Evolutionary conservation across 2,329 filamentous ascomycete genomes (phyloP), one percentile per base, ranked within the genome.

Genomic region (Fusarium sp.): DNA sequence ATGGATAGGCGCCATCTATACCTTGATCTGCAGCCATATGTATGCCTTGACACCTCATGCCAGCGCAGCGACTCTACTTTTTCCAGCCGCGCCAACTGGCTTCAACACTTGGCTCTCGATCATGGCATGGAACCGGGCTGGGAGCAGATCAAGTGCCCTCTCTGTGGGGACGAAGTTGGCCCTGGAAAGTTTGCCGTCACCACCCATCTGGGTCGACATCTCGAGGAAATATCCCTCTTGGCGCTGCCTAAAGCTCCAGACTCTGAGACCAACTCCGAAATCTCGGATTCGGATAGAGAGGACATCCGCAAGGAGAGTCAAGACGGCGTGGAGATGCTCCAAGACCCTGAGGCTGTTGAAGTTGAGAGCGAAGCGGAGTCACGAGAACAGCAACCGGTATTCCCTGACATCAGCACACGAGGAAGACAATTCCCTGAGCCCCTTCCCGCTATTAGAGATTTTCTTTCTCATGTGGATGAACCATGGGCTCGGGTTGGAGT

Each of bases 161-260:
- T 67, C 5, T 67, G 65, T 5, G 37, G 30, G 7, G 23, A 34
- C 5, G 20, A 25, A 6, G 64, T 18, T 1, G 65, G 37, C 0
- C 23, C 48, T 14, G 65, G 65, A 1, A 10, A 30, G 23, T n/a
- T 13, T 6, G 5, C 14, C 4, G 39, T 67, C 37, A 58, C 32
- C 5, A 16, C 43, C 2, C 65, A 67, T 20, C 48, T 67, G 2
- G 23, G 27, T 5, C 32, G 16, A 14, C 65, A 67, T 41, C 65
- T 67, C 3, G 65, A 67, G 20, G 48, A 64, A 23, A 67, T 67
- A 14, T 67, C 59, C 20, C 41, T 67, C 5, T 27, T 35, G 4
- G 45, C 65, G 6, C 52, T 67, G 1, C 65, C 68, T 20, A 1
- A 3, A 32, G 48, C 10, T 3, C 27, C 18, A 2, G 27, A 52